Percentiles rank a stretch among this genome's conserved stretches.
phyloP scores from a whole-genome alignment of 2,329 filamentous ascomycete species.

The Pyricularia grisea region DNA sequence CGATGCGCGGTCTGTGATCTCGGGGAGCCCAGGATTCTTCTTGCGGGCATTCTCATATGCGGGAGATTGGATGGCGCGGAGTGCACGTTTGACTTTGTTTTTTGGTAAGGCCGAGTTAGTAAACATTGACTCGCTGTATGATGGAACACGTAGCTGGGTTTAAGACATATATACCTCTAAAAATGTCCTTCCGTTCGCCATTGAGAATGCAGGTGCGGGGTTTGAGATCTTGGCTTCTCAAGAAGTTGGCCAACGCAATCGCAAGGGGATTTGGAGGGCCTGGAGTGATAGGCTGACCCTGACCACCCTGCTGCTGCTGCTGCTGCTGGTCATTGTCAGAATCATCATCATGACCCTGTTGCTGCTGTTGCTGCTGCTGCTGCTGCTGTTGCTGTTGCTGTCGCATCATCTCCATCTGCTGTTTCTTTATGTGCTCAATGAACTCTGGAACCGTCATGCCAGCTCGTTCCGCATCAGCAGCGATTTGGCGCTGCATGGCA shows the following conservation, averaged over 20 bases:
- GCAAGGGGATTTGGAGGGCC: slow-evolving; percentile 84
- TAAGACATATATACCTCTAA: slow-evolving; percentile 55
- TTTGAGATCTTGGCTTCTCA: slow-evolving; percentile 79
- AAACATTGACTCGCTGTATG: background rate
- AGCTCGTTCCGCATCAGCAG: slow-evolving; percentile 71
- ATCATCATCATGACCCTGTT: slow-evolving; percentile 26
- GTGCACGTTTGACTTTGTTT: slow-evolving; percentile 71
- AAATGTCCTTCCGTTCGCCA: slow-evolving; percentile 97
- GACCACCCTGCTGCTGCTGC: slow-evolving; percentile 30
- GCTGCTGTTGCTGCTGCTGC: slow-evolving; percentile 35
- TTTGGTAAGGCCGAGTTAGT: slow-evolving; percentile 24
- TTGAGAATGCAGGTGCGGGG: slow-evolving; percentile 84
- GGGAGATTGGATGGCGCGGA: slow-evolving; percentile 80
- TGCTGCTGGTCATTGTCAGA: slow-evolving; percentile 22
- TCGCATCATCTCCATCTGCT: slow-evolving; percentile 33
- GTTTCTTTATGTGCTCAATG: slow-evolving; percentile 57
- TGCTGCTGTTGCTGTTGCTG: slow-evolving; percentile 33
- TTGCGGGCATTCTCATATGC: slow-evolving; percentile 82
- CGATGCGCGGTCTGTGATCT: slow-evolving; percentile 77
- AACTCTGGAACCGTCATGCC: slow-evolving; percentile 83
- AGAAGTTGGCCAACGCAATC: slow-evolving; percentile 79
- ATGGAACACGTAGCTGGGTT: background rate
- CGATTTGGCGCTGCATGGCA: slow-evolving; percentile 73
- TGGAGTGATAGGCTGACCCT: slow-evolving; percentile 59
- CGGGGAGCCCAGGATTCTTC: slow-evolving; percentile 83